phyloP scores from a whole-genome alignment of 148 eudicot genomes.

The Arctostaphylos glauca region DNA sequence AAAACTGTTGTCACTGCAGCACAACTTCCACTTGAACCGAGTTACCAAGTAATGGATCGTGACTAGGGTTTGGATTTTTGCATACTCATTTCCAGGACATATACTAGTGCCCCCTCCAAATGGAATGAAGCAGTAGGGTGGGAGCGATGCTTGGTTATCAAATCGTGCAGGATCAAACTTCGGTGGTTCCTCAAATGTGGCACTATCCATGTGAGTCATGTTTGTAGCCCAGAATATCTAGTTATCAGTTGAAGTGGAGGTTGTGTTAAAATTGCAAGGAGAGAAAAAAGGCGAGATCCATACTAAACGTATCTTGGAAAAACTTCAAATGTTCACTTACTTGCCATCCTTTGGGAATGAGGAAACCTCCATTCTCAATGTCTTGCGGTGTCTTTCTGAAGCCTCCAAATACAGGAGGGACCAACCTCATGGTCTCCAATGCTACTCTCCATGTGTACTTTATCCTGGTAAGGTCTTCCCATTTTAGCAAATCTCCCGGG shows the following conservation, averaged over 20 bases:
- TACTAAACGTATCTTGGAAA: neutral
- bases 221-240: neutral
- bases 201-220: constrained; percentile 2
- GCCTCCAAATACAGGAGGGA: constrained; percentile 44
- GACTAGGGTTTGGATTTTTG: constrained; percentile 41
- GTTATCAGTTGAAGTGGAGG: neutral
- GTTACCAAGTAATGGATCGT: constrained; percentile 42
- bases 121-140: constrained; percentile 41
- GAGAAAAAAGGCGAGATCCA: neutral
- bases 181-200: constrained; percentile 39
- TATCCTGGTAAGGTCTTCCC: constrained; percentile 54
- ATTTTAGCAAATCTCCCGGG: constrained; percentile 34
- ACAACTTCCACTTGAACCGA: constrained; percentile 38
- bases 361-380: constrained; percentile 38
- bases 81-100: constrained; percentile 54
- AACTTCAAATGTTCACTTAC: constrained; percentile 22
- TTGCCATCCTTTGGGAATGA: constrained; percentile 56
- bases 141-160: constrained; percentile 35
- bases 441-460: constrained; percentile 54
- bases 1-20: constrained; percentile 33
- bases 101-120: constrained; percentile 50
- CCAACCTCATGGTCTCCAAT: constrained; percentile 36
- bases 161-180: constrained; percentile 44
- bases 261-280: neutral
- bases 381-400: constrained; percentile 39